Conservation (phyloP, 371 early-diverging fungal species). For the Mortierella sp. region DNA sequence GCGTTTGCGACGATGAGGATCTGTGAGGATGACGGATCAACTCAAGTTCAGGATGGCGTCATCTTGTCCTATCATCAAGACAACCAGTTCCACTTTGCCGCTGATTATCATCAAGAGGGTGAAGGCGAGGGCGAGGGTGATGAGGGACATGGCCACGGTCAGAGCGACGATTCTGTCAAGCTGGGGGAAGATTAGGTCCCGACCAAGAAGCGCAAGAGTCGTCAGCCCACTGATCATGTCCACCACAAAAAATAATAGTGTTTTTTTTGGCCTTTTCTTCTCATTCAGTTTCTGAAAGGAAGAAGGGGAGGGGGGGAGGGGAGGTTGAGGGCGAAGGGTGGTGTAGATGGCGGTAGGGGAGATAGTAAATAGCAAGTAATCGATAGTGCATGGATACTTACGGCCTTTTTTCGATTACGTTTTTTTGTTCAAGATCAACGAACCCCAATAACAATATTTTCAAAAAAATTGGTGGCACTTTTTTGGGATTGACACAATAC, state of each 20-base stretch:
- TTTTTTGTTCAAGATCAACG: too few species aligned
- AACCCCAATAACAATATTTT: too few species aligned
- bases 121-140: background rate
- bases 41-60: background rate
- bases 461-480: too few species aligned
- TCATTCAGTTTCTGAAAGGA: background rate
- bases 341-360: too few species aligned
- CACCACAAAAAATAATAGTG: background rate
- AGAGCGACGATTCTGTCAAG: background rate
- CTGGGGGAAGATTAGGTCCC: background rate
- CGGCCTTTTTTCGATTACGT: too few species aligned
- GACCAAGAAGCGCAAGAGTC: background rate
- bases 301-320: too few species aligned
- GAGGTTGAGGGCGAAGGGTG: too few species aligned
- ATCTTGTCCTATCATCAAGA: too few species aligned
- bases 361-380: too few species aligned
- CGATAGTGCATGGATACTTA: too few species aligned
- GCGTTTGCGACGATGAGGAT: background rate
- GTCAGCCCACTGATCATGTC: background rate
- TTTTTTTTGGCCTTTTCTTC: background rate
- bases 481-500: background rate
- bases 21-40: background rate
- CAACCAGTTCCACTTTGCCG: background rate
- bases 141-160: background rate
- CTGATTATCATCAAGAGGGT: background rate